A percentile compares a stretch with the other conserved stretches of the same genome.
phyloP scores from a whole-genome alignment of 129 eudicot genomes.

The Flaveria robusta region DNA sequence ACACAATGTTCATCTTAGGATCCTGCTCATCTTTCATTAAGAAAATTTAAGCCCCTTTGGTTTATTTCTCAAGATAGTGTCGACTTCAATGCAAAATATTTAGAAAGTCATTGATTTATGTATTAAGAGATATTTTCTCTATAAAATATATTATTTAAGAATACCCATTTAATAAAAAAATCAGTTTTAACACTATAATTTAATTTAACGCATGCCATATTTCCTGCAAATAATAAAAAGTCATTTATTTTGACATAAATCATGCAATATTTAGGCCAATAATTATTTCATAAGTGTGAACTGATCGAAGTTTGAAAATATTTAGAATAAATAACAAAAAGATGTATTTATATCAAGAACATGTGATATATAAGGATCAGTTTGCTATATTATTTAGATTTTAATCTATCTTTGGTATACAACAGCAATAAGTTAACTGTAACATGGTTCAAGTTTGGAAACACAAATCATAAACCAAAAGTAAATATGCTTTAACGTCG shows the following conservation, averaged over 20 bases:
- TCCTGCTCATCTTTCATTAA: slow-evolving; percentile 35
- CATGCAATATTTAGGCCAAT: slow-evolving; percentile 19
- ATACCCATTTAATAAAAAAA: neutral
- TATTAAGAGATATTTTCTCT: slow-evolving; percentile 32
- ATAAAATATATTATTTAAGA: slow-evolving; percentile 5
- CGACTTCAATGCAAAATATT: slow-evolving; percentile 31
- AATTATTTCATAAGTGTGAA: neutral
- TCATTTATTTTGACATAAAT: slow-evolving; percentile 29
- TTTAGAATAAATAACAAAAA: neutral
- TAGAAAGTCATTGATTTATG: slow-evolving; percentile 30
- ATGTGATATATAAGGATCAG: neutral
- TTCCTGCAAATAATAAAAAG: slow-evolving; percentile 9
- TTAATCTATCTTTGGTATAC: slow-evolving; percentile 1
- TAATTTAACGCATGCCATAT: slow-evolving; percentile 20
- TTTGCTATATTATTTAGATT: neutral
- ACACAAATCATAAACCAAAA: slow-evolving; percentile 21
- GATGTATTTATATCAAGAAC: slow-evolving; percentile 11
- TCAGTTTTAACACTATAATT: slow-evolving; percentile 25
- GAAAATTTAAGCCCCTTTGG: slow-evolving; percentile 10
- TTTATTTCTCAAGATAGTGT: slow-evolving; percentile 36
- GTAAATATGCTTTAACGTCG: neutral
- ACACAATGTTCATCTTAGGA: slow-evolving; percentile 33
- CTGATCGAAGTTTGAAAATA: neutral
- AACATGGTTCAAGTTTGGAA: slow-evolving; percentile 30
- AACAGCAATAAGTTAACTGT: slow-evolving; percentile 4